Conservation (phyloP, 2,329 filamentous ascomycete species). For the Coniochaeta hoffmannii region DNA sequence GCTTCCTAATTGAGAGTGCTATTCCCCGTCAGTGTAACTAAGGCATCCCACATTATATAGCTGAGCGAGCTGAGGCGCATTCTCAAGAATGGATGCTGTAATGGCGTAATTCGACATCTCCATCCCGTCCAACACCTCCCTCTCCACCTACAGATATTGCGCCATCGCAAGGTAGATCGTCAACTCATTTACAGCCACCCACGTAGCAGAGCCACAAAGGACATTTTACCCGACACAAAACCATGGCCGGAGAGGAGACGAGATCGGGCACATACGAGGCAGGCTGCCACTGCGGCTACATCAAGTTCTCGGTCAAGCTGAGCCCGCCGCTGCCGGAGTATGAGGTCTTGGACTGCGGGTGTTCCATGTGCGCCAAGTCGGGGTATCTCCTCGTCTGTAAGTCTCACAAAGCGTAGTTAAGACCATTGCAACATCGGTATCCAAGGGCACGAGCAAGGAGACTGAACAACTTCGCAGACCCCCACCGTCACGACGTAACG, state of each 20-base stretch:
- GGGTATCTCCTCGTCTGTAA: conserved; percentile 44
- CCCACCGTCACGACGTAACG: conserved; percentile 27
- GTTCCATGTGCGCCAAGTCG: conserved; percentile 43
- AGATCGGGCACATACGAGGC: conserved; percentile 34
- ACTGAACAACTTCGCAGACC: conserved; percentile 23
- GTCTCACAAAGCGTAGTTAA: conserved; percentile 10
- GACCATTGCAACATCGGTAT: no score
- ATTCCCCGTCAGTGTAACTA: no score
- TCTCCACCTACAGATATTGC: background rate
- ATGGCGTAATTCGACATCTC: background rate
- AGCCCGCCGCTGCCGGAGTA: conserved; percentile 39
- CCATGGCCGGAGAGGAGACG: conserved; percentile 1
- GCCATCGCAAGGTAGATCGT: no score
- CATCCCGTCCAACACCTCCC: background rate
- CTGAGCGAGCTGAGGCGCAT: no score
- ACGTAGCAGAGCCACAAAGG: no score
- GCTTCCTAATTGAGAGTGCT: no score
- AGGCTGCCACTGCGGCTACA: conserved; percentile 45
- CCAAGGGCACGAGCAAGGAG: no score
- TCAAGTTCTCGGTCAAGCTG: conserved; percentile 39
- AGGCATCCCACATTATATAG: no score
- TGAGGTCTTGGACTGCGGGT: conserved; percentile 41
- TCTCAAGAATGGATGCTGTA: background rate
- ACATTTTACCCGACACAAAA: no score
- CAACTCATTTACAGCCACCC: no score